Percentiles rank a stretch among this genome's conserved stretches.
These are phyloP conservation scores for Coccomyxa subellipsoidea DNA, from an alignment of 163 green algal genomes.

Conservation along the genomic window DNA sequence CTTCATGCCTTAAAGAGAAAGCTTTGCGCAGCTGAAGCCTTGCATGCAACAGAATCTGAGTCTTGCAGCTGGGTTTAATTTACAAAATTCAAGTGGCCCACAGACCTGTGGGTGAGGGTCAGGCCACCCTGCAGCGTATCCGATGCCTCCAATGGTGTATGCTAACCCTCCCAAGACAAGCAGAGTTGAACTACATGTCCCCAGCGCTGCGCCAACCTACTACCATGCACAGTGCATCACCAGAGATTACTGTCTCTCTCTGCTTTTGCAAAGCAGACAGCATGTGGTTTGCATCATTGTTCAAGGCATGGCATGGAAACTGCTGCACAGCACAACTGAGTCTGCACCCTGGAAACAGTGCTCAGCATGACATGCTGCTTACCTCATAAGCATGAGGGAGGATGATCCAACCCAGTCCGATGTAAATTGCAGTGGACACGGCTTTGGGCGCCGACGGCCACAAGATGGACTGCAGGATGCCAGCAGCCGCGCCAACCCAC, in stretches of 20 bases:
- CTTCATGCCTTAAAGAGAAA: too few relatives aligned
- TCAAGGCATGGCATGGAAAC: not conserved
- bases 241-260: too few relatives aligned
- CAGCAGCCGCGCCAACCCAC: conserved; percentile 26
- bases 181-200: not conserved
- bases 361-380: not conserved
- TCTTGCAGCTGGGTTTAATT: not conserved
- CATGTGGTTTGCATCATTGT: not conserved
- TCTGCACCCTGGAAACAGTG: not conserved
- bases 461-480: conserved; percentile 33
- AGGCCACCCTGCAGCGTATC: conserved; percentile 27
- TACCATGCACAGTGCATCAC: too few relatives aligned
- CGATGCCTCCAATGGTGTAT: conserved; percentile 27
- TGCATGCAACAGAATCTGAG: too few relatives aligned
- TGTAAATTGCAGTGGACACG: conserved; percentile 20
- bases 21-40: too few relatives aligned
- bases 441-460: conserved; percentile 26
- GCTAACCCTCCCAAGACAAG: conserved; percentile 24
- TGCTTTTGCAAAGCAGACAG: not conserved
- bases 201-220: conserved; percentile 13
- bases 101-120: conserved; percentile 17
- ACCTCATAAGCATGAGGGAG: conserved; percentile 18
- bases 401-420: conserved; percentile 29
- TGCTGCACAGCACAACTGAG: not conserved
- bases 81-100: not conserved